Percentiles rank a stretch among this genome's conserved stretches.
Conservation (phyloP, 805 yeast species). For the Yamadazyma paraphyllophila region DNA sequence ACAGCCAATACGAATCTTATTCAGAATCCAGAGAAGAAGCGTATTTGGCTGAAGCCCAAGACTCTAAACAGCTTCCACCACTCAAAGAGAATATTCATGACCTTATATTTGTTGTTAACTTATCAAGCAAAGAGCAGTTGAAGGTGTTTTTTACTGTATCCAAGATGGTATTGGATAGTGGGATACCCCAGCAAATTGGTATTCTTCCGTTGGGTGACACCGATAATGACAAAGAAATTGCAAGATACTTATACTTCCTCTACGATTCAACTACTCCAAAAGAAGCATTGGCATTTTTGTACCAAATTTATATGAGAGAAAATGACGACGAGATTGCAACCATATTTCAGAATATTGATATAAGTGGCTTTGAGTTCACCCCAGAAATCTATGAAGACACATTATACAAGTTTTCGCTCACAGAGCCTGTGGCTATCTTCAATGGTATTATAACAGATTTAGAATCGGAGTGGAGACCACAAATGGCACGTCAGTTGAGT, state of each 20-base stretch:
- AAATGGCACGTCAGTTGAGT: slow-evolving; percentile 50
- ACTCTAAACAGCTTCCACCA: slow-evolving; percentile 54
- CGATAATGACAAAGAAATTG: slow-evolving; percentile 27
- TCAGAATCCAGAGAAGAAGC: slow-evolving; percentile 40
- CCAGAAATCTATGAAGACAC: slow-evolving; percentile 20
- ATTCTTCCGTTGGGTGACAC: slow-evolving; percentile 58
- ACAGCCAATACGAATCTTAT: slow-evolving; percentile 49
- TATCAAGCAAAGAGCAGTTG: slow-evolving; percentile 53
- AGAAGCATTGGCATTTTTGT: slow-evolving; percentile 41
- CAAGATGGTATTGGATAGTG: slow-evolving; percentile 48
- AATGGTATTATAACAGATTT: slow-evolving; percentile 70
- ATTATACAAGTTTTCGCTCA: slow-evolving; percentile 33
- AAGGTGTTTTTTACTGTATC: slow-evolving; percentile 49
- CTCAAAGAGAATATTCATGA: slow-evolving; percentile 75
- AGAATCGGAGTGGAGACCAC: slow-evolving; percentile 51
- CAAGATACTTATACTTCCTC: slow-evolving; percentile 34
- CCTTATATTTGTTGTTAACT: slow-evolving; percentile 63
- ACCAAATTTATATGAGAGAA: slow-evolving; percentile 31
- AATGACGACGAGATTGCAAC: slow-evolving; percentile 23
- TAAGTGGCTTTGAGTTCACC: slow-evolving; percentile 18
- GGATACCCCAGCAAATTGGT: slow-evolving; percentile 79
- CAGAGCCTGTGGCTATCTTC: slow-evolving; percentile 53
- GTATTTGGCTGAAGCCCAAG: slow-evolving; percentile 37
- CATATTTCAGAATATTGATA: slow-evolving; percentile 11
- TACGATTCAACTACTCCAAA: slow-evolving; percentile 25